Evolutionary conservation across 2,329 filamentous ascomycete species (phyloP).

Genomic region (Calonectria hawksworthii): DNA sequence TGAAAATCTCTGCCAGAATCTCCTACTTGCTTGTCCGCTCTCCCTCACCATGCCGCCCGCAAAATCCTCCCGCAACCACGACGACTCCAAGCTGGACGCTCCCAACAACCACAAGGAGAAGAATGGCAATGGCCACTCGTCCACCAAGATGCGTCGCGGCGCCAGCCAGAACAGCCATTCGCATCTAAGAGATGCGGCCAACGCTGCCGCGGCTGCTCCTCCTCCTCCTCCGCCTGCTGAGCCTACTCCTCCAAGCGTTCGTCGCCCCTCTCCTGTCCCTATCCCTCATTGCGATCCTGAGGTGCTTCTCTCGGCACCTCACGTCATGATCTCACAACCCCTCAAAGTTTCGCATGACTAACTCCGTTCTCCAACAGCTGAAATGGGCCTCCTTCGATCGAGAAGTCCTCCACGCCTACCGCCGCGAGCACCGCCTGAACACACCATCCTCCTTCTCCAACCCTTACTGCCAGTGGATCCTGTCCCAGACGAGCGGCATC

Average conservation of each 20-base stretch:
- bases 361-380: slow-evolving; percentile 56
- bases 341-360: slow-evolving; percentile 18
- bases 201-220: slow-evolving; percentile 53
- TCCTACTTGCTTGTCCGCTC: slow-evolving; percentile 12
- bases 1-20: slow-evolving; percentile 19
- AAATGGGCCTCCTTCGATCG: slow-evolving; percentile 79
- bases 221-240: slow-evolving; percentile 47
- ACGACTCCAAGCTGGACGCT: slow-evolving; percentile 61
- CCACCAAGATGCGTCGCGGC: slow-evolving; percentile 69
- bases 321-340: neutral
- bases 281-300: slow-evolving; percentile 6
- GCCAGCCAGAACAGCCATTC: slow-evolving; percentile 66
- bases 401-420: slow-evolving; percentile 80
- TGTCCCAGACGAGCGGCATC: slow-evolving; percentile 73
- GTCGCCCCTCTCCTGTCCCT: slow-evolving; percentile 36
- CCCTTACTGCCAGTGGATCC: slow-evolving; percentile 72
- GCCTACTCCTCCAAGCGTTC: slow-evolving; percentile 51
- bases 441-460: slow-evolving; percentile 79
- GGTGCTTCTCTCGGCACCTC: neutral
- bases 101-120: slow-evolving; percentile 60
- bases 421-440: slow-evolving; percentile 79
- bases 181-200: slow-evolving; percentile 60
- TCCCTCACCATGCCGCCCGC: slow-evolving; percentile 58
- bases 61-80: slow-evolving; percentile 62
- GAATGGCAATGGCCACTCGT: slow-evolving; percentile 57